These are phyloP conservation scores for Myriosclerotinia scirpicola DNA, from an alignment of 2,329 filamentous ascomycete genomes.

Conservation along the genomic window DNA sequence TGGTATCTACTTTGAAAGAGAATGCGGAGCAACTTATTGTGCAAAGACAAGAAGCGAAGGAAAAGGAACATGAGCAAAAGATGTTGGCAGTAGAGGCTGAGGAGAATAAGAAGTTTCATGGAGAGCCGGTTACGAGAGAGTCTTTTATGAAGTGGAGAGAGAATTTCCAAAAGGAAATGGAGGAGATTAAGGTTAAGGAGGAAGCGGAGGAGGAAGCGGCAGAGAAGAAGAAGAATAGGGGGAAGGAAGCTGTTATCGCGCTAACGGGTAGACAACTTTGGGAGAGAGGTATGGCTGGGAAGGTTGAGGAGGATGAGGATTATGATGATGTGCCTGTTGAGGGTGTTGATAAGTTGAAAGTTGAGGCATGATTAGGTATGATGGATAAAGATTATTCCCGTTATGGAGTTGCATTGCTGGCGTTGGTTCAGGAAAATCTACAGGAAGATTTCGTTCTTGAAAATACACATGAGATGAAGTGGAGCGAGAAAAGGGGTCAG, in stretches of 20 bases:
- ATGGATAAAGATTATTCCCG: constrained; percentile 27
- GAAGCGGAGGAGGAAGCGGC: constrained; percentile 77
- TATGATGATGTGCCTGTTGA: constrained; percentile 58
- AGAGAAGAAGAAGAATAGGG: constrained; percentile 75
- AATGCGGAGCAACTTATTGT: constrained; percentile 80
- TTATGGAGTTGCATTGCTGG: constrained; percentile 38
- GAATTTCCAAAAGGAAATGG: constrained; percentile 76
- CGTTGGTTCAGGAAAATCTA: constrained; percentile 27
- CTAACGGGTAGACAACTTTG: constrained; percentile 75
- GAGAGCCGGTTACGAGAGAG: constrained; percentile 82
- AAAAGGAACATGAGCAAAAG: constrained; percentile 57
- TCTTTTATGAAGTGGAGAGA: constrained; percentile 82
- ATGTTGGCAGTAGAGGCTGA: constrained; percentile 69
- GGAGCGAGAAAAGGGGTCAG: not conserved
- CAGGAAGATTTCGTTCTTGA: not conserved
- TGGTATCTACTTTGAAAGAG: constrained; percentile 86
- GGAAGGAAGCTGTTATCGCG: constrained; percentile 70
- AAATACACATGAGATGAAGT: constrained; percentile 1
- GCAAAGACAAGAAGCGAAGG: constrained; percentile 66
- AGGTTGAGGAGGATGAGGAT: constrained; percentile 65
- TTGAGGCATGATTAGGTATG: constrained; percentile 51
- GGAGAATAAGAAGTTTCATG: constrained; percentile 96
- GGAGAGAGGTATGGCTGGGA: constrained; percentile 70
- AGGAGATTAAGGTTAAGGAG: constrained; percentile 64
- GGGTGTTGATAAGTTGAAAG: constrained; percentile 69